Base-by-base conservation (phyloP, 2,329 filamentous ascomycete genomes). In the Dothideomycetes sp. region DNA sequence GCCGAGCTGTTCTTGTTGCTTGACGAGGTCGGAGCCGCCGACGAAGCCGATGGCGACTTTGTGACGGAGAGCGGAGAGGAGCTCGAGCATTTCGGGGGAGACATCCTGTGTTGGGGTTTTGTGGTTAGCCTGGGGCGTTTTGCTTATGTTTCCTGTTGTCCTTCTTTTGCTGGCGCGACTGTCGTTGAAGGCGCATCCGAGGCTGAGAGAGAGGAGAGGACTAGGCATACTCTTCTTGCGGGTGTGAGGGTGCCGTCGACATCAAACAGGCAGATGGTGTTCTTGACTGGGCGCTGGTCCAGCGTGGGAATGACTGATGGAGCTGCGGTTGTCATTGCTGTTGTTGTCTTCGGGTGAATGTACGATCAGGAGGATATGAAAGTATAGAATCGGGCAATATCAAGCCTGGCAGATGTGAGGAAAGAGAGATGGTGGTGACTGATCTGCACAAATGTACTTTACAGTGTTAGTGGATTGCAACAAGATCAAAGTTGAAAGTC, bases 1-100 rank as follows among this genome's bases (percentile, higher is more conserved):
- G 59, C 87, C 87, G 46, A 96, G 76, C 68, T 96, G 89, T 65
- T 96, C 91, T 65, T 96, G 86, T 66, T 96, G 91, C 71, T 98
- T 96, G 60, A 63, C 68, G 47, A 94, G 76, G 71, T 96, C 83
- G 53, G 84, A 91, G 59, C 91, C 91, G 55, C 91, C 91, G 45
- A 96, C 88, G 66, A 78, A 94, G 52, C 87, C 88, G 56, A 94
- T 86, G 53, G 86, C 84, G 57, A 84, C 81, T 63, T 91, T 87
- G 60, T 91, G 75, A 50, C 91, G 85, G 52, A 96, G 79, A 37
- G 71, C 70, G 35, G 80, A 73, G 56, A 96, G 84, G 47, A 89
- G 70, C 47, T 76, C 64, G 49, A 94, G 81, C 73, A 94, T 91
- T 61, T 94, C 84, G 40, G 84, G 79, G 29, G 78, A 77, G 52